Conservation (phyloP, 805 yeast genomes). For the Jamesozyma jinghongensis region DNA sequence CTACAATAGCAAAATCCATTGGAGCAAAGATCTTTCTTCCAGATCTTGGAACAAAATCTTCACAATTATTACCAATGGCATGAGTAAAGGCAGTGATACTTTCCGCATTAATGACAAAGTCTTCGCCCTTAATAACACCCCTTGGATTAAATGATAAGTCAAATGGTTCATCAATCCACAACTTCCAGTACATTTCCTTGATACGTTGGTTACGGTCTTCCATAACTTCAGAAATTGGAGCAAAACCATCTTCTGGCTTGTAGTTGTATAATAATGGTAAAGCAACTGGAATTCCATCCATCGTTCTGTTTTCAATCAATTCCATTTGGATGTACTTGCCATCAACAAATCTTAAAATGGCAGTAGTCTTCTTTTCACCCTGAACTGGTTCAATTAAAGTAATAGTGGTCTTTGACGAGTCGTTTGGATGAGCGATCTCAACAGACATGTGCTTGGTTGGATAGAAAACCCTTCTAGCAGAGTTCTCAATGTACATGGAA, state of each 20-base stretch:
- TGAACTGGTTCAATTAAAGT: conserved; percentile 62
- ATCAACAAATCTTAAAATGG: conserved; percentile 46
- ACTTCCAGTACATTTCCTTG: conserved; percentile 93
- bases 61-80: conserved; percentile 95
- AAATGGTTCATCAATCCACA: conserved; percentile 78
- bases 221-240: conserved; percentile 87
- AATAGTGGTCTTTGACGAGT: conserved; percentile 48
- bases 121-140: conserved; percentile 60
- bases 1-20: conserved; percentile 97
- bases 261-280: conserved; percentile 72
- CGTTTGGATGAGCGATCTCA: conserved; percentile 47
- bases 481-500: conserved; percentile 65
- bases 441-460: conserved; percentile 59
- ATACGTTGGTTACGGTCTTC: conserved; percentile 87
- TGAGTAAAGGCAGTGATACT: conserved; percentile 89
- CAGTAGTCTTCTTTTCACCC: conserved; percentile 60
- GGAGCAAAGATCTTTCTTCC: conserved; percentile 86
- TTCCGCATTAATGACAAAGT: conserved; percentile 58
- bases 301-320: conserved; percentile 82
- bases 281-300: conserved; percentile 62
- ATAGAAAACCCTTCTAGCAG: conserved; percentile 68
- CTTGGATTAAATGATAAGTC: conserved; percentile 58
- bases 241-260: conserved; percentile 83
- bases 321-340: conserved; percentile 52
- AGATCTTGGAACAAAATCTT: conserved; percentile 84